Base-by-base conservation (phyloP, 2,329 filamentous ascomycete genomes). In the Hysterium pulicare region DNA sequence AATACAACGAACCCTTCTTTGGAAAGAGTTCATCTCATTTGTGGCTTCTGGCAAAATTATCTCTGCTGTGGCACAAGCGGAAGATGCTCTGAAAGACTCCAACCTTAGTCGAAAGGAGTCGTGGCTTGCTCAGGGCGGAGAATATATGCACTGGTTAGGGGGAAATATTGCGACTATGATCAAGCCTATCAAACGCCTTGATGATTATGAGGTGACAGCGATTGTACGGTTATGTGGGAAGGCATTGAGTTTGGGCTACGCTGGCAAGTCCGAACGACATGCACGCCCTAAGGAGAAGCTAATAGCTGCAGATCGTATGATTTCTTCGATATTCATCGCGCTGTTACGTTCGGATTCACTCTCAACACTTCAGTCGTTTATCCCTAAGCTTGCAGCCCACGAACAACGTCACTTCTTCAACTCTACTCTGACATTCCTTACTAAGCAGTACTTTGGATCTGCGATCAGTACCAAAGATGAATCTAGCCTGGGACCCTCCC, bases 71-170 rank as follows among this genome's bases (percentile, higher is more conserved):
- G 81, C 82, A 19, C 79, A 85, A 62, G 83, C 82, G 5, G 72
- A 79, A 40, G 68, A 74, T 20, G 52, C 75, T 2, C 58, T 77
- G 7, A 73, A 71, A 40, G 58, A 68, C 16, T 51, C 54, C 3
- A 33, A 36, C 1, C 10, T 11, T 1, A 51, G 42, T 15, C 59
- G 55, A 16, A 50, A 51, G 10, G 40, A 45, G 5, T 57, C 62
- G 1, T 94, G 88, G 87, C 57, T 87, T 24, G 74, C 79, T 0
- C 76, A 83, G 49, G 84, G 84, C 3, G 71, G 71, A 20, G 62
- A 75, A 15, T 95, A 87, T 67, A 77, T 79, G 10, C 67, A 67
- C 22, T 95, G 90, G 90, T 65, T 95, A 30, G 85, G 82, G 2
- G 67, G 65, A 11, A 87, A 83, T 58, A 72, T 93, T 38, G 71